Evolutionary conservation across 1,139 yeast genomes (phyloP).

Genomic region (Nakaseomyces bracarensis): DNA sequence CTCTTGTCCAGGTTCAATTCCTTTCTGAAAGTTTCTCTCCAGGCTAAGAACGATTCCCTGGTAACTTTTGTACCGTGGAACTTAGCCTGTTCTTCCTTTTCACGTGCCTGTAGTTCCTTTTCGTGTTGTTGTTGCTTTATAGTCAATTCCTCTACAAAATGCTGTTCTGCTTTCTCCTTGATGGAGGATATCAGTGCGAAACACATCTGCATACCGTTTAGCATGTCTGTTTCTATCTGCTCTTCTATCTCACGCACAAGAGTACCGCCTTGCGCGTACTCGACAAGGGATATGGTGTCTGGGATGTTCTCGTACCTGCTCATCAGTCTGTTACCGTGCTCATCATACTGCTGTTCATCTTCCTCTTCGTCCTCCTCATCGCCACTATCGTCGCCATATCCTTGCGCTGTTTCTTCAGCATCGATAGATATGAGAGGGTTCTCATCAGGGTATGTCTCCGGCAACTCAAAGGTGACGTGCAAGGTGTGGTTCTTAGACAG

Average conservation of each 20-base stretch:
- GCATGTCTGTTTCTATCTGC: conserved; percentile 63
- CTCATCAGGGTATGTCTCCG: conserved; percentile 31
- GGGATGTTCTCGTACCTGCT: conserved; percentile 44
- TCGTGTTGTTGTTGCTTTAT: conserved; percentile 52
- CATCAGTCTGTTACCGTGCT: conserved; percentile 35
- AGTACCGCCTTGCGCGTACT: conserved; percentile 35
- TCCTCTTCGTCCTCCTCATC: conserved; percentile 35
- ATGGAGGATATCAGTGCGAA: conserved; percentile 69
- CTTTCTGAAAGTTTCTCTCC: conserved; percentile 60
- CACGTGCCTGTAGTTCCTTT: conserved; percentile 45
- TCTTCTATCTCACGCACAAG: conserved; percentile 40
- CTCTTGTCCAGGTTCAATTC: conserved; percentile 51
- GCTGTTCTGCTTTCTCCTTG: conserved; percentile 69
- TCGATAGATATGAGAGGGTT: conserved; percentile 22
- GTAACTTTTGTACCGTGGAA: conserved; percentile 75
- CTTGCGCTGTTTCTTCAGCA: conserved; percentile 20
- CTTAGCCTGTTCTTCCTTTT: conserved; percentile 69
- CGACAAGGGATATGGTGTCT: conserved; percentile 47
- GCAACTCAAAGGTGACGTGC: conserved; percentile 20
- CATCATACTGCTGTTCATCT: conserved; percentile 42
- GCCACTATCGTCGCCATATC: conserved; percentile 33
- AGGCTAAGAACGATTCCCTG: conserved; percentile 52
- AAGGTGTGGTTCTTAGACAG: conserved; percentile 26
- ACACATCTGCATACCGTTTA: conserved; percentile 73
- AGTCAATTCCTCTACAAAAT: conserved; percentile 51